A percentile compares a stretch with the other conserved stretches of the same genome.
These are phyloP conservation scores for Zanthoxylum bungeanum DNA, from an alignment of 345 rosid genomes.

Conservation along the genomic window DNA sequence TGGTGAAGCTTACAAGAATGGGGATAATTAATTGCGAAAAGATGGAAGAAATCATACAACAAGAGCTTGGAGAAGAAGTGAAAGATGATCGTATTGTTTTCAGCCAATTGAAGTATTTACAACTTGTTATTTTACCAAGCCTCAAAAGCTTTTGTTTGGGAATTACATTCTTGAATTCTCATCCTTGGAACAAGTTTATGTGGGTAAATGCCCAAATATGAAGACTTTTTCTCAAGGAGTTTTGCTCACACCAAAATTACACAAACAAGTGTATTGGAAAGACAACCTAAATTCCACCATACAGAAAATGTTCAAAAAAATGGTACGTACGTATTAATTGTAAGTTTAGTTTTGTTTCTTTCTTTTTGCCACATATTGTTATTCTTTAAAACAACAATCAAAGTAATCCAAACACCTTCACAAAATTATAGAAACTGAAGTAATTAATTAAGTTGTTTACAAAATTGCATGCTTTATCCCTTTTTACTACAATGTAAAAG, in stretches of 20 bases:
- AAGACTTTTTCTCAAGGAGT: neutral
- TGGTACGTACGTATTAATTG: neutral
- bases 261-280: neutral
- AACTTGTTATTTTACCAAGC: slow-evolving; percentile 10
- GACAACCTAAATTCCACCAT: neutral
- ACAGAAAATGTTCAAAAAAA: neutral
- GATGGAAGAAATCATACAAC: slow-evolving; percentile 14
- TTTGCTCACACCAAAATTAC: neutral
- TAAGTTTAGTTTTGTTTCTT: no score
- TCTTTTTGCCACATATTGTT: no score
- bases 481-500: no score
- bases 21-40: slow-evolving; percentile 13
- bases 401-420: no score
- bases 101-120: slow-evolving; percentile 7
- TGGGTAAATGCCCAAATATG: neutral
- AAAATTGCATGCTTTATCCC: no score
- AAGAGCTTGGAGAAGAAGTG: neutral
- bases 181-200: neutral
- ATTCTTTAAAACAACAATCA: no score
- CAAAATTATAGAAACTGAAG: no score
- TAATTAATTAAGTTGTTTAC: no score
- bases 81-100: slow-evolving; percentile 7
- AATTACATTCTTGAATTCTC: neutral
- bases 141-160: slow-evolving; percentile 2
- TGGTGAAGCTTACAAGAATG: slow-evolving; percentile 12